These are phyloP conservation scores for Globisporangium apiculatum DNA, from an alignment of 352 stramenopile genomes.

Conservation along the genomic window DNA sequence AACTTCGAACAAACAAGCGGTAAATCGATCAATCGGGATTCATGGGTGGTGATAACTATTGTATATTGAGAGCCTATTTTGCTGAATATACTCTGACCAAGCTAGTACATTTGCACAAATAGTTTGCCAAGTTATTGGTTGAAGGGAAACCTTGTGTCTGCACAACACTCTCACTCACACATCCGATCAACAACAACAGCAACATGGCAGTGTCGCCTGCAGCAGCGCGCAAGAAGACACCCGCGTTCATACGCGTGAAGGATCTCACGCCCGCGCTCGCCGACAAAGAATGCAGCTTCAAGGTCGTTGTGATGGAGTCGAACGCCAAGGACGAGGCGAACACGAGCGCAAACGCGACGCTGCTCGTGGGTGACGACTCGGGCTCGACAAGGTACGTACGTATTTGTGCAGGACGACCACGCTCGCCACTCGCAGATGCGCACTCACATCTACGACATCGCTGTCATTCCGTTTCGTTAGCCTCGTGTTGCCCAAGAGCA, in stretches of 20 bases:
- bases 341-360: slow-evolving; percentile 67
- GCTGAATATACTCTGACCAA: neutral
- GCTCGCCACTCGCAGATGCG: no score
- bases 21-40: neutral
- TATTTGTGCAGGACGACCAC: no score
- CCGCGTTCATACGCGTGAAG: slow-evolving; percentile 52
- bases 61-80: neutral
- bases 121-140: no score
- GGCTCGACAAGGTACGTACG: slow-evolving; percentile 9
- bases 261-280: slow-evolving; percentile 52
- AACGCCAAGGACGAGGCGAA: slow-evolving; percentile 79
- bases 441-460: no score
- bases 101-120: no score
- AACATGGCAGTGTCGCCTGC: neutral
- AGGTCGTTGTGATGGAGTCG: slow-evolving; percentile 77
- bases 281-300: slow-evolving; percentile 63
- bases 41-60: neutral
- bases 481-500: slow-evolving; percentile 66
- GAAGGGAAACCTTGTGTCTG: no score
- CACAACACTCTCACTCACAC: no score
- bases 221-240: slow-evolving; percentile 38
- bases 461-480: slow-evolving; percentile 37
- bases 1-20: neutral
- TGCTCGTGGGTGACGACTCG: slow-evolving; percentile 79
- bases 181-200: neutral